These are phyloP conservation scores for Phytopythium mirpurense DNA, from an alignment of 352 stramenopile genomes.

Conservation along the genomic window DNA sequence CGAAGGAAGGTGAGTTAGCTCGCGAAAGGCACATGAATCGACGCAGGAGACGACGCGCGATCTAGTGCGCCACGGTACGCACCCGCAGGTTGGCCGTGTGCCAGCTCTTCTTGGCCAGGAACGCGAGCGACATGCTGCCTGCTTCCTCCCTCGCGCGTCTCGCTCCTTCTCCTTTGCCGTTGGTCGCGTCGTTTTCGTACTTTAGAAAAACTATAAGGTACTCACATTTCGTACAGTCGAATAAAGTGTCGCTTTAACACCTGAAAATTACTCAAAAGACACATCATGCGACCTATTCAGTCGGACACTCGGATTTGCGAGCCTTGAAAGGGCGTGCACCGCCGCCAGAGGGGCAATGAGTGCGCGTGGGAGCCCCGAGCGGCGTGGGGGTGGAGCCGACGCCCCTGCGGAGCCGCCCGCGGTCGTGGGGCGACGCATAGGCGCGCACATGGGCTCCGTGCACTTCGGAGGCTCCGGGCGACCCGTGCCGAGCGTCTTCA, in stretches of 20 bases:
- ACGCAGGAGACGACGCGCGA: background rate
- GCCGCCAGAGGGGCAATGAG: background rate
- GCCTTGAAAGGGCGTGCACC: background rate
- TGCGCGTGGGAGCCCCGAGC: background rate
- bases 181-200: background rate
- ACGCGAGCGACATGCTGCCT: constrained; percentile 84
- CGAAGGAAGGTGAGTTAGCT: background rate
- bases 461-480: constrained; percentile 44
- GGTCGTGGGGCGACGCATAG: constrained; percentile 29
- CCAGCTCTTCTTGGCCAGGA: constrained; percentile 97
- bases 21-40: background rate
- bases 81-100: constrained; percentile 93
- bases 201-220: too few relatives aligned
- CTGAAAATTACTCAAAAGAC: too few relatives aligned
- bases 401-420: background rate
- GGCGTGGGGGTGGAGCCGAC: background rate
- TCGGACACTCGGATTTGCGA: background rate
- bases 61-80: constrained; percentile 9
- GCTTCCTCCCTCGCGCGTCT: background rate
- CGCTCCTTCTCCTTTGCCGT: background rate
- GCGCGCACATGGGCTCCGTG: constrained; percentile 40
- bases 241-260: too few relatives aligned
- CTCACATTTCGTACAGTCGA: too few relatives aligned
- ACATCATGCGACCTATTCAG: too few relatives aligned
- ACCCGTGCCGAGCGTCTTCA: constrained; percentile 23